Evolutionary conservation across 2,329 filamentous ascomycete species (phyloP), one percentile per base, ranked within the genome.

Genomic region (Arthroderma uncinatum): DNA sequence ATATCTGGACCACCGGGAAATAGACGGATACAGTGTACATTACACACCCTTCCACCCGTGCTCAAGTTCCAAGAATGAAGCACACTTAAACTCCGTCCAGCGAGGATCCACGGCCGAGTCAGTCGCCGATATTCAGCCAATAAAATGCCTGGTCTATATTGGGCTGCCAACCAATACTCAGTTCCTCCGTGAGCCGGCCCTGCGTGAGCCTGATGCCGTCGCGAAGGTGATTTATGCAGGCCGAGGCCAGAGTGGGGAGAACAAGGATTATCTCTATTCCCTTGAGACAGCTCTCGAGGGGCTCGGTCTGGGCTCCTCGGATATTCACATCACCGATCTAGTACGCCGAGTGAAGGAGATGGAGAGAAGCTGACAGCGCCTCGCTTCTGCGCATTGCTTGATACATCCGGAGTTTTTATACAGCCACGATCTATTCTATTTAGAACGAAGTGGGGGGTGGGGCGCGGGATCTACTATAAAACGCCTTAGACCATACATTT

Each of bases 21-120:
- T 97, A 68, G 95, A 97, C 74, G 93, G 93, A 25, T 98, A 98
- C 73, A 88, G 85, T 56, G 94, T 95, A 63, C 91, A 96, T 72
- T 89, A 90, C 71, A 89, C 90, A 28, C 83, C 86, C 0, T 96
- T 97, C 70, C 78, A 91, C 65, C 83, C 85, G 5, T 78, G 81
- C 2, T 68, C 12, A 57, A 67, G 14, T 14, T 2, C 63, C 72
- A 19, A 79, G 82, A 57, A 60, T 54, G 25, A 2, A 54, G 56
- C 12, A 58, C 62, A 25, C 52, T 6, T 33, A 33, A 33, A 33
- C 30, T 33, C 30, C 30, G 6, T 10, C 21, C 40, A 9, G 8
- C 40, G n/a, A 23, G n/a, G n/a, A 44, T 58, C 40, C 50, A 40
- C 12, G 53, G 30, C 30, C 10, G 30, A 33, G 39, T 23, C 39